Evolutionary conservation across 2,329 filamentous ascomycete genomes (phyloP), one percentile per base, ranked within the genome.

Genomic region (Colletotrichum endophyticum): DNA sequence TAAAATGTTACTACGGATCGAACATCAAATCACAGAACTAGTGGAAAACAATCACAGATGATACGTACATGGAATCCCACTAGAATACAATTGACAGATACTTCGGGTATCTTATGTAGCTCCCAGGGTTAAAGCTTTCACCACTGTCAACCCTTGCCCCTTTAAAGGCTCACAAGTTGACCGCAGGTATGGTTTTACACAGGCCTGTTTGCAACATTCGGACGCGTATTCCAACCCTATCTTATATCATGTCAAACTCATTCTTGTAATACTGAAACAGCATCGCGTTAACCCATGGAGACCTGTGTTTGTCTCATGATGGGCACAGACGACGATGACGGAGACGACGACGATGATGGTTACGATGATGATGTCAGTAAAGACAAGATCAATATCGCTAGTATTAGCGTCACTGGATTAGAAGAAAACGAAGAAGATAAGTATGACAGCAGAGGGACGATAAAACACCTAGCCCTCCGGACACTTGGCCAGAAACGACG

Each of bases 151-250:
- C 19, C n/a, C 1, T 11, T 44, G 39, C 16, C 39, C 39, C 19
- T n/a, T 44, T 2, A n/a, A 5, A 11, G 39, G 16, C 39, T 44
- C 39, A 11, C 16, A 44, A 44, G 19, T 44, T 11, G 9, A 3
- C 16, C 9, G 39, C 8, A n/a, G 39, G 8, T 3, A 11, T 44
- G 19, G 36, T 44, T n/a, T n/a, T 5, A n/a, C 5, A 19, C 12
- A 19, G 8, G 39, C 19, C 6, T n/a, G n/a, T 44, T 44, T 11
- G 16, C 19, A 44, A 44, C 3, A 19, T 11, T 44, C 4, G 19
- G 19, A n/a, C 19, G 11, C 0, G 19, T n/a, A n/a, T n/a, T 44
- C 11, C 8, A 44, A 44, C 0, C 39, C 39, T 11, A 9, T 11
- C 9, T n/a, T 44, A 44, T 44, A 11, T 9, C 8, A n/a, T 19